These are phyloP conservation scores for Plectosphaerella cucumerina DNA, from an alignment of 2,329 filamentous ascomycete genomes.

Conservation along the genomic window DNA sequence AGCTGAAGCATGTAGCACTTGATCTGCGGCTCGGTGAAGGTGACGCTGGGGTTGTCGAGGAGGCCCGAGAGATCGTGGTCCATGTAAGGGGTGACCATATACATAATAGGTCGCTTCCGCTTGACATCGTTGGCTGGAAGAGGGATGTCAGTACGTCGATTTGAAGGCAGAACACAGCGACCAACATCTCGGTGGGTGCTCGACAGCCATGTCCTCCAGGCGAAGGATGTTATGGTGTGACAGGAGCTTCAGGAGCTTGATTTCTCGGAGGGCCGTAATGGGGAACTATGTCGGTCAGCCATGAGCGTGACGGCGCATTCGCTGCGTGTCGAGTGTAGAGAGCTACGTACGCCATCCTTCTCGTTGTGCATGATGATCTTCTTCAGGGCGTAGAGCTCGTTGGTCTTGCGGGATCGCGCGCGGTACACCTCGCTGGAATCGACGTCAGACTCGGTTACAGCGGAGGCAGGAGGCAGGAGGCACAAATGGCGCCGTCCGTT, in stretches of 20 bases:
- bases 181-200: slow-evolving; percentile 62
- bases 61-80: slow-evolving; percentile 97
- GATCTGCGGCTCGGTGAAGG: slow-evolving; percentile 84
- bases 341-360: slow-evolving; percentile 77
- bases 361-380: slow-evolving; percentile 99
- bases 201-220: slow-evolving; percentile 94
- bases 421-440: slow-evolving; percentile 77
- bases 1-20: slow-evolving; percentile 98
- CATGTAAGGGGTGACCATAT: slow-evolving; percentile 99
- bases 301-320: too few species aligned
- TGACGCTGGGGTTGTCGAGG: slow-evolving; percentile 88
- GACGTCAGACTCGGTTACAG: too few species aligned
- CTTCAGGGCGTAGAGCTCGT: slow-evolving; percentile 80
- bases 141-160: neutral
- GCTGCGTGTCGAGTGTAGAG: neutral
- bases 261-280: slow-evolving; percentile 96
- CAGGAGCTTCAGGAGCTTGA: slow-evolving; percentile 95
- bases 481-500: neutral
- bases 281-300: slow-evolving; percentile 59
- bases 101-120: slow-evolving; percentile 81
- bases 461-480: neutral
- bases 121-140: slow-evolving; percentile 56
- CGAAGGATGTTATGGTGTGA: slow-evolving; percentile 83
- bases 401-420: slow-evolving; percentile 71
- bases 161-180: slow-evolving; percentile 1